phyloP scores from a whole-genome alignment of 495 filamentous ascomycete genomes.

The Polyplosphaeria fusca region DNA sequence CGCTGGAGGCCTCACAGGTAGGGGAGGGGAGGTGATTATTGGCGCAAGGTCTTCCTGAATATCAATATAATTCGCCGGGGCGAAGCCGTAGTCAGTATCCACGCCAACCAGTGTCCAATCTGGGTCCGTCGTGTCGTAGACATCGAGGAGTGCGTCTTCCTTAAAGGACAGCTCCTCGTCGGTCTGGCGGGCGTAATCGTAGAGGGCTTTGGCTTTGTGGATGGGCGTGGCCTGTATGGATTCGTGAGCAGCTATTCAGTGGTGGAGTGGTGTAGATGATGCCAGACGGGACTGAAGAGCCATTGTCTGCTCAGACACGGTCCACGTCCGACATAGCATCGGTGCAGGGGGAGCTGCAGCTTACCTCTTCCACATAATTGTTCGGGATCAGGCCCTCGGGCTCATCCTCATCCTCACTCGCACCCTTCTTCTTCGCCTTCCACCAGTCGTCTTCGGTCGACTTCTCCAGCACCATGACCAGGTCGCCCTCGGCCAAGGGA shows the following conservation, averaged over 20 bases:
- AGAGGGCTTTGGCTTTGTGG: conserved; percentile 76
- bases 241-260: conserved; percentile 3
- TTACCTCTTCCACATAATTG: conserved; percentile 96
- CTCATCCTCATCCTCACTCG: conserved; percentile 88
- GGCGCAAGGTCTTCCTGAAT: conserved; percentile 43
- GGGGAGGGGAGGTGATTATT: conserved; percentile 33
- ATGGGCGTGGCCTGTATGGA: conserved; percentile 53
- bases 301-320: no score
- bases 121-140: conserved; percentile 87
- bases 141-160: conserved; percentile 77
- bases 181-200: conserved; percentile 94
- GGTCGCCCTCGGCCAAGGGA: conserved; percentile 79
- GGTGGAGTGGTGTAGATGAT: no score
- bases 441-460: conserved; percentile 91
- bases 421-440: conserved; percentile 96
- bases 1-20: conserved; percentile 36
- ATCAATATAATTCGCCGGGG: conserved; percentile 96
- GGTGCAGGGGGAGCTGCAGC: conserved; percentile 38
- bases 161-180: conserved; percentile 96
- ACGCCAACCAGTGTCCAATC: conserved; percentile 94
- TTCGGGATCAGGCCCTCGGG: conserved; percentile 89
- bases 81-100: conserved; percentile 87
- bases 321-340: no score
- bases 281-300: no score
- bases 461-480: conserved; percentile 91